phyloP scores from a whole-genome alignment of 192 early-diverging fungal species.

The Gamsiella multidivaricata region DNA sequence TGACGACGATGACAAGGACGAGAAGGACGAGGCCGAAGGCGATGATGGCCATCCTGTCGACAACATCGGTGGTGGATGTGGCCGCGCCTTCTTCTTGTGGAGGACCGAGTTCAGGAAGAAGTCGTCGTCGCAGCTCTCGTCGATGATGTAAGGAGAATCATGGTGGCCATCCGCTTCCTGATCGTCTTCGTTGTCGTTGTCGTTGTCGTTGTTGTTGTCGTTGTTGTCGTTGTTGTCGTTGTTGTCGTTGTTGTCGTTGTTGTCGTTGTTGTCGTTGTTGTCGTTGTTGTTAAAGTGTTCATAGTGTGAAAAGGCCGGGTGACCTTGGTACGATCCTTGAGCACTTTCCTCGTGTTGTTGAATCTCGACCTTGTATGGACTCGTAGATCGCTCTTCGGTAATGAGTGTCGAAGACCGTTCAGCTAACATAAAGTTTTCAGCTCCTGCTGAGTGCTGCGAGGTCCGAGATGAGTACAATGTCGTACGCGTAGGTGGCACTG shows the following conservation, averaged over 20 bases:
- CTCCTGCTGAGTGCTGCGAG: background rate
- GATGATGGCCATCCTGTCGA: background rate
- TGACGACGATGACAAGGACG: background rate
- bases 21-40: background rate
- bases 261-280: too few relatives aligned
- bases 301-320: too few relatives aligned
- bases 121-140: conserved; percentile 50
- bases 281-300: too few relatives aligned
- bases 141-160: conserved; percentile 44
- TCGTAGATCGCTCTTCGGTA: background rate
- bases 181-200: background rate
- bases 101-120: conserved; percentile 52
- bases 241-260: background rate
- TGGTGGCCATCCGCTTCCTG: background rate
- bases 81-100: conserved; percentile 18
- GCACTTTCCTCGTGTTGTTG: background rate
- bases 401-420: background rate
- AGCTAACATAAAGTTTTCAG: background rate
- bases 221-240: background rate
- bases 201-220: background rate
- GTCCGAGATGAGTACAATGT: background rate
- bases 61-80: background rate
- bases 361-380: background rate
- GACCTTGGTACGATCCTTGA: too few relatives aligned
- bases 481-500: too few relatives aligned